These are phyloP conservation scores for Dittrichia graveolens DNA, from an alignment of 129 eudicot genomes.

Conservation along the genomic window DNA sequence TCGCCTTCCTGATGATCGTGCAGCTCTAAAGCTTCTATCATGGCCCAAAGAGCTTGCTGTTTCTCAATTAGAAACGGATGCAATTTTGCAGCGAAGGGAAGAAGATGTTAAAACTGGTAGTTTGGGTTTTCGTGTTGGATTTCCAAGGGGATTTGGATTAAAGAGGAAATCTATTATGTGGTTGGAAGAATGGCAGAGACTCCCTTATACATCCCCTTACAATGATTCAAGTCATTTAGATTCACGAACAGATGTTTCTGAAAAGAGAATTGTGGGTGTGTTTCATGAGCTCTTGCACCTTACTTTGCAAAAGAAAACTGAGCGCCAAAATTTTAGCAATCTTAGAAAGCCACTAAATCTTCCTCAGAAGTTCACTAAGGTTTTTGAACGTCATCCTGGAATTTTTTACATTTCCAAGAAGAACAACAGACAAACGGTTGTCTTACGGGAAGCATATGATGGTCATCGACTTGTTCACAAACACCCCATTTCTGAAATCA, in stretches of 20 bases:
- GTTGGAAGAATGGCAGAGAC: slow-evolving; percentile 91
- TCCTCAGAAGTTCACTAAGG: slow-evolving; percentile 96
- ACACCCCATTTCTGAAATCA: slow-evolving; percentile 66
- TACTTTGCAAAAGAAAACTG: slow-evolving; percentile 58
- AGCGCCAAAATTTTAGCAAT: slow-evolving; percentile 80
- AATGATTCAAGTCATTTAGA: slow-evolving; percentile 77
- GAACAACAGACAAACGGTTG: slow-evolving; percentile 69
- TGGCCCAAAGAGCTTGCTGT: slow-evolving; percentile 57
- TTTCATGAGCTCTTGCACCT: slow-evolving; percentile 94
- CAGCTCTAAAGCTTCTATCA: slow-evolving; percentile 59
- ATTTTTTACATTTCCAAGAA: slow-evolving; percentile 87
- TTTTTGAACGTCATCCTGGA: slow-evolving; percentile 95
- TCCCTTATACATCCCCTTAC: slow-evolving; percentile 87
- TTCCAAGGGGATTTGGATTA: slow-evolving; percentile 89
- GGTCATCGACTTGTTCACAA: slow-evolving; percentile 55
- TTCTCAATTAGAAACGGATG: slow-evolving; percentile 59
- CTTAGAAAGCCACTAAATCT: slow-evolving; percentile 62
- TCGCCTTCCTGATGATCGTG: slow-evolving; percentile 63
- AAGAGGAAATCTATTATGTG: slow-evolving; percentile 70
- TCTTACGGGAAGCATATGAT: slow-evolving; percentile 79
- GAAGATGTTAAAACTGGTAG: slow-evolving; percentile 31
- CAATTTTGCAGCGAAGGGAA: slow-evolving; percentile 20
- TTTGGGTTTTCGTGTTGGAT: slow-evolving; percentile 68
- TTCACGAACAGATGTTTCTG: slow-evolving; percentile 84
- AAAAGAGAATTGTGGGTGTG: slow-evolving; percentile 80